Conservation (phyloP, 768 basidiomycete species). For the Cubamyces sp. region DNA sequence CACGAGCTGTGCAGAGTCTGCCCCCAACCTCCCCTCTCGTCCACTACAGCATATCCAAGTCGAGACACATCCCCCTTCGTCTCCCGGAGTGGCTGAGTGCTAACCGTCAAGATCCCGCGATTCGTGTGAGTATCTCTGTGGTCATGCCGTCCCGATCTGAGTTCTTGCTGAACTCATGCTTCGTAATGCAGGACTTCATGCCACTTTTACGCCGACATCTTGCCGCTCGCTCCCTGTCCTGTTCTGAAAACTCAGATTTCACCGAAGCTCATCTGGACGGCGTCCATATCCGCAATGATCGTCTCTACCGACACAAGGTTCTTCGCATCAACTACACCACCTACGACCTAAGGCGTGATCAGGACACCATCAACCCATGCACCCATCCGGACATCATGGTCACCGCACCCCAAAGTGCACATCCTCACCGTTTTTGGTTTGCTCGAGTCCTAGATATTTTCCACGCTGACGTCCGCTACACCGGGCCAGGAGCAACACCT, state of each 20-base stretch:
- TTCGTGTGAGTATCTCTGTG: no score
- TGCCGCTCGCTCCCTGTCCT: slow-evolving; percentile 31
- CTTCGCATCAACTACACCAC: slow-evolving; percentile 45
- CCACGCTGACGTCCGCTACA: slow-evolving; percentile 23
- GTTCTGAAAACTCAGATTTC: slow-evolving; percentile 36
- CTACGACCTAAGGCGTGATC: slow-evolving; percentile 44
- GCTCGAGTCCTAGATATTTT: slow-evolving; percentile 32
- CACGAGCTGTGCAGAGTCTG: no score
- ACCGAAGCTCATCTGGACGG: slow-evolving; percentile 23
- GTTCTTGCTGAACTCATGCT: no score
- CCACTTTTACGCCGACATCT: slow-evolving; percentile 36
- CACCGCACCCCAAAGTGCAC: slow-evolving; percentile 9
- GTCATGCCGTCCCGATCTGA: no score
- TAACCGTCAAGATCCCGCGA: no score
- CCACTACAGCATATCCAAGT: no score
- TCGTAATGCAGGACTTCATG: no score
- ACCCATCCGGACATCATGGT: slow-evolving; percentile 41
- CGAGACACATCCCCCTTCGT: no score
- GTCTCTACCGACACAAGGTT: slow-evolving; percentile 36
- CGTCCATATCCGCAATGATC: slow-evolving; percentile 26
- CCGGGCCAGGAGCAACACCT: neutral
- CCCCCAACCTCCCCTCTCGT: no score
- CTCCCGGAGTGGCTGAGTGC: no score
- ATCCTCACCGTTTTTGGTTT: slow-evolving; percentile 32
- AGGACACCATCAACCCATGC: slow-evolving; percentile 46